These are phyloP conservation scores for Phytophthora melonis DNA, from an alignment of 352 stramenopile species.

Conservation along the genomic window DNA sequence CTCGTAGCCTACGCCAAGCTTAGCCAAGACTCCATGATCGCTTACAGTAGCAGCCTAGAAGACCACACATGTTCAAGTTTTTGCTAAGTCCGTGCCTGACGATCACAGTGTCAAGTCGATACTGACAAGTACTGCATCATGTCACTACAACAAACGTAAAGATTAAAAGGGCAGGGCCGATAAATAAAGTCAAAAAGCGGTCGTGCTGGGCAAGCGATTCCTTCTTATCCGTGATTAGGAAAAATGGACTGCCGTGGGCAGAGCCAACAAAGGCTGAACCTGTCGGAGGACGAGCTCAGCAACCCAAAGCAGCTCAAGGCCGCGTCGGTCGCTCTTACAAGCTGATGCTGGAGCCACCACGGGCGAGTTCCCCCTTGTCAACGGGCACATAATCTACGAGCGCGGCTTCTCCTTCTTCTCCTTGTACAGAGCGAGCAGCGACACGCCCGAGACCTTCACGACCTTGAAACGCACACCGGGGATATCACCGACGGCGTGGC, in stretches of 20 bases:
- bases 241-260: conserved; percentile 31
- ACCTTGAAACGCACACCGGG: conserved; percentile 99
- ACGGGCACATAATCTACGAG: conserved; percentile 88
- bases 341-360: conserved; percentile 14
- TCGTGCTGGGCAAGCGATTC: conserved; percentile 49
- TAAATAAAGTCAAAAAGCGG: conserved; percentile 10
- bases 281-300: neutral
- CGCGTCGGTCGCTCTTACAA: neutral
- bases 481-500: conserved; percentile 99
- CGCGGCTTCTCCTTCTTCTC: conserved; percentile 99
- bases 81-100: too few species aligned
- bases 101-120: too few species aligned
- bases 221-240: conserved; percentile 49
- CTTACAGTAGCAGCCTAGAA: too few species aligned
- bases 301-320: neutral
- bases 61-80: too few species aligned
- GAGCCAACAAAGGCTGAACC: conserved; percentile 12
- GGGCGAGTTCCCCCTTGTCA: conserved; percentile 20
- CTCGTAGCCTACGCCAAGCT: too few species aligned
- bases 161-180: neutral
- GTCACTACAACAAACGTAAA: neutral
- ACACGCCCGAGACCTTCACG: conserved; percentile 99
- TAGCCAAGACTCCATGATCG: too few species aligned
- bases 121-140: neutral
- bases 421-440: conserved; percentile 99